Conservation (phyloP, 139 green algal species). For the Tetradesmus obliquus region DNA sequence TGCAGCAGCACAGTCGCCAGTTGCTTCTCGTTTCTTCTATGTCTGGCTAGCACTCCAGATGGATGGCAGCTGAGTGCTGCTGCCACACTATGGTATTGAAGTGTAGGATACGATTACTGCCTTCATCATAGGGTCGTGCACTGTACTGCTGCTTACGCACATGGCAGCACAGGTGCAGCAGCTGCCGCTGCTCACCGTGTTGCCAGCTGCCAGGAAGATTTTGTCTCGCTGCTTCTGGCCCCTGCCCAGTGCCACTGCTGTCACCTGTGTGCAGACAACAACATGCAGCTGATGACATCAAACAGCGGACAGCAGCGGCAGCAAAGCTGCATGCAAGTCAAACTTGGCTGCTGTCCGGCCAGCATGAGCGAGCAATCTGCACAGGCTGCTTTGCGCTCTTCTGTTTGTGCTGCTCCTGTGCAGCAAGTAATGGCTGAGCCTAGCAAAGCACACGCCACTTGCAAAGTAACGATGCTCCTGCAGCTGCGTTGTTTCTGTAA, state of each 20-base stretch:
- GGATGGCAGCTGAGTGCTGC: too few species aligned
- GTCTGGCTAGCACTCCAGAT: too few species aligned
- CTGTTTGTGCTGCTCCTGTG: background rate
- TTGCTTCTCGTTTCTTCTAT: too few species aligned
- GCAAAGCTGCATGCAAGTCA: background rate
- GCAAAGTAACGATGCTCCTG: background rate
- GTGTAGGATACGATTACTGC: too few species aligned
- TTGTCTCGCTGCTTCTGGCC: constrained; percentile 67
- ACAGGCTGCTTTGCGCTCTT: too few species aligned
- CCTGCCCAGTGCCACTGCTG: constrained; percentile 62
- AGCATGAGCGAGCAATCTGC: too few species aligned
- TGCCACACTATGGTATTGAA: too few species aligned
- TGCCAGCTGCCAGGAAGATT: constrained; percentile 71
- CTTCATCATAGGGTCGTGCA: background rate
- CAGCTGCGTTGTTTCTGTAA: background rate
- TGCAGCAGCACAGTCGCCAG: too few species aligned
- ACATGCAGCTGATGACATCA: background rate
- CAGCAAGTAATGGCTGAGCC: background rate
- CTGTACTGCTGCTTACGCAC: background rate
- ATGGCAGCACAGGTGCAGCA: background rate
- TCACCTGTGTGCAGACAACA: constrained; percentile 51
- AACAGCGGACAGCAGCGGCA: background rate
- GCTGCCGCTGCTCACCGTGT: constrained; percentile 46
- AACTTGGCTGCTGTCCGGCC: too few species aligned
- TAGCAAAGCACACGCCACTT: background rate